Conservation (phyloP, 2,329 filamentous ascomycete genomes). For the Diaporthe aspalathi region DNA sequence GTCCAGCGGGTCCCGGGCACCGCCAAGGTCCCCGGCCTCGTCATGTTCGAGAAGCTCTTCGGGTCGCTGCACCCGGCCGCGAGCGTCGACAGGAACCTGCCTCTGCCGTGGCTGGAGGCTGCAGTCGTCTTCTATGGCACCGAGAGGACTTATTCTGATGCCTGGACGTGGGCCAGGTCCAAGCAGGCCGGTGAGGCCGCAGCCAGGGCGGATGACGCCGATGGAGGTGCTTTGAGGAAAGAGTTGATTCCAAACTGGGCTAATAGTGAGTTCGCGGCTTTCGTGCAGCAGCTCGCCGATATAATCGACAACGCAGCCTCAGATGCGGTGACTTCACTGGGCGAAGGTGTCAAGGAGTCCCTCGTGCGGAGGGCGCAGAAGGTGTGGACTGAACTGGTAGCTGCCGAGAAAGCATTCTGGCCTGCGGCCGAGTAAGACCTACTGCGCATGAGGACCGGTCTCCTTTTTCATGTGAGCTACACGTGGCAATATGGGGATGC, state of each 20-base stretch:
- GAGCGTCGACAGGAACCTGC: slow-evolving; percentile 44
- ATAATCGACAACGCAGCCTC: slow-evolving; percentile 66
- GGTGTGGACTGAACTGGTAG: slow-evolving; percentile 63
- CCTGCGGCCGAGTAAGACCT: slow-evolving; percentile 50
- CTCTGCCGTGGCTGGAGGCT: slow-evolving; percentile 70
- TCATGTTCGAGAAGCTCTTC: slow-evolving; percentile 60
- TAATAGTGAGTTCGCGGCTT: slow-evolving; percentile 67
- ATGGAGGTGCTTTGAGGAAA: slow-evolving; percentile 72
- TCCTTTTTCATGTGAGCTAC: no score
- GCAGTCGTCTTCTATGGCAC: slow-evolving; percentile 82
- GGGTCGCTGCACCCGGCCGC: slow-evolving; percentile 62
- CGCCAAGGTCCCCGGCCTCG: slow-evolving; percentile 54
- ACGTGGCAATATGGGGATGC: not conserved
- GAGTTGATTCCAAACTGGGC: slow-evolving; percentile 79
- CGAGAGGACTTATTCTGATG: slow-evolving; percentile 72
- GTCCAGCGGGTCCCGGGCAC: slow-evolving; percentile 42
- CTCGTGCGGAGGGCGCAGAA: slow-evolving; percentile 54
- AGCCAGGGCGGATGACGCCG: slow-evolving; percentile 59
- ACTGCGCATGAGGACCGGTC: not conserved
- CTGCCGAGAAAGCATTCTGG: slow-evolving; percentile 71
- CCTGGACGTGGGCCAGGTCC: slow-evolving; percentile 65
- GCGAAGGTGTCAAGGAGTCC: slow-evolving; percentile 47
- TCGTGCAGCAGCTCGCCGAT: slow-evolving; percentile 66
- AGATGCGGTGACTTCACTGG: slow-evolving; percentile 49
- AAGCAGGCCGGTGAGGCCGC: slow-evolving; percentile 46